A percentile compares a stretch with the other conserved stretches of the same genome.
Conservation (phyloP, 345 rosid genomes). For the Microcos paniculata region DNA sequence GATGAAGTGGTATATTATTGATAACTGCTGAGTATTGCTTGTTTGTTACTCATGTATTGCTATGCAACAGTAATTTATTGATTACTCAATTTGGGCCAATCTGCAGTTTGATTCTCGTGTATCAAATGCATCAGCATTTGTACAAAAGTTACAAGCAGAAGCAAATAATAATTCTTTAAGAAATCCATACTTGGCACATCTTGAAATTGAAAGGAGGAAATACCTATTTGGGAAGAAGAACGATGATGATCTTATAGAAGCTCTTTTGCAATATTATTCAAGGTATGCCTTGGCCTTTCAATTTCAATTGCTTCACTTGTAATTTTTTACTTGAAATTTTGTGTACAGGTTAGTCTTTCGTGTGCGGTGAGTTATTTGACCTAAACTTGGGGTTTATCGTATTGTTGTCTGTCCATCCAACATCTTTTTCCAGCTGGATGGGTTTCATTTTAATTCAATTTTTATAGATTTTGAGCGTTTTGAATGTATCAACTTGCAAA, state of each 20-base stretch:
- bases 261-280: conserved; percentile 62
- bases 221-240: conserved; percentile 66
- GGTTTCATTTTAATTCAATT: conserved; percentile 8
- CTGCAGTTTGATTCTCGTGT: conserved; percentile 82
- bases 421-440: background rate
- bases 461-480: background rate
- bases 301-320: background rate
- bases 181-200: conserved; percentile 69
- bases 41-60: background rate
- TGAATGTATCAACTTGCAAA: background rate
- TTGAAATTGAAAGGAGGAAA: conserved; percentile 89
- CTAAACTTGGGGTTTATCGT: background rate
- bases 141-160: conserved; percentile 60
- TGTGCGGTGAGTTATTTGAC: background rate
- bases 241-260: conserved; percentile 49
- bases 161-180: conserved; percentile 49
- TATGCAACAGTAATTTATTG: conserved; percentile 6
- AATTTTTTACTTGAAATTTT: background rate
- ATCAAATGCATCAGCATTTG: conserved; percentile 61
- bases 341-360: background rate
- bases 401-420: background rate
- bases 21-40: conserved; percentile 19
- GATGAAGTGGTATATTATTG: conserved; percentile 68
- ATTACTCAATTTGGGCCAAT: conserved; percentile 20
- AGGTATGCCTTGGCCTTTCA: conserved; percentile 41